Evolutionary conservation across 2,329 filamentous ascomycete species (phyloP).

Genomic region (Mariannaea sp.): DNA sequence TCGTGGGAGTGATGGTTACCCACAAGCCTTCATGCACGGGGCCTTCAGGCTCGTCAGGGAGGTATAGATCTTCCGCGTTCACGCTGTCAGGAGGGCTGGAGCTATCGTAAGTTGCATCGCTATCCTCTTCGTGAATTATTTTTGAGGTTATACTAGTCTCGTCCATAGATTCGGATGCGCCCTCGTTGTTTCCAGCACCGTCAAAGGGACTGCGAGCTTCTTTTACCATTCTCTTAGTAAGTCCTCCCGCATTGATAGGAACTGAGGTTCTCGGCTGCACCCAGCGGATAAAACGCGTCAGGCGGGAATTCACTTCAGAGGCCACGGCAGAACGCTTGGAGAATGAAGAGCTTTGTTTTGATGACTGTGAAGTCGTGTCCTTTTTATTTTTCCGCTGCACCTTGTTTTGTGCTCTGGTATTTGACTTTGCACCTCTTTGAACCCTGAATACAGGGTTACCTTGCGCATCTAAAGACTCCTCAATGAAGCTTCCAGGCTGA

Average conservation of each 20-base stretch:
- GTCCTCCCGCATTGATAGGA: background rate
- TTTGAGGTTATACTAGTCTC: constrained; percentile 27
- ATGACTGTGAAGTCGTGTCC: constrained; percentile 9
- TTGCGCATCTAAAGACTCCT: constrained; percentile 64
- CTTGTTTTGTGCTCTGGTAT: constrained; percentile 20
- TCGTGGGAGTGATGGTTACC: constrained; percentile 95
- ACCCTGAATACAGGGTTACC: constrained; percentile 60
- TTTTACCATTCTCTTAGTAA: constrained; percentile 18
- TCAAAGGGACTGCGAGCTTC: constrained; percentile 24
- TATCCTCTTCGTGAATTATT: constrained; percentile 36
- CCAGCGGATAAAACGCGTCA: constrained; percentile 14
- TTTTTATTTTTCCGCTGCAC: background rate
- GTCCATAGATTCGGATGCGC: constrained; percentile 7
- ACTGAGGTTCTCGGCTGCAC: background rate
- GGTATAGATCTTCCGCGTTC: constrained; percentile 27
- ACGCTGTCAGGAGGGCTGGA: constrained; percentile 33
- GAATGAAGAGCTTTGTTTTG: constrained; percentile 14
- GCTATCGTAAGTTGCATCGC: constrained; percentile 29
- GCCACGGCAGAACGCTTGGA: constrained; percentile 21
- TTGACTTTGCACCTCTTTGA: constrained; percentile 53
- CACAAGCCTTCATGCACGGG: constrained; percentile 73
- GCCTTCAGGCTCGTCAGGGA: constrained; percentile 30
- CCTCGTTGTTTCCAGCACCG: constrained; percentile 13
- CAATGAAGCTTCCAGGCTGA: constrained; percentile 68
- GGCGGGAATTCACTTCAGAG: constrained; percentile 9